Evolutionary conservation across 768 basidiomycete genomes (phyloP), one percentile per base, ranked within the genome.

Genomic region (Psilocybe subaeruginosa): DNA sequence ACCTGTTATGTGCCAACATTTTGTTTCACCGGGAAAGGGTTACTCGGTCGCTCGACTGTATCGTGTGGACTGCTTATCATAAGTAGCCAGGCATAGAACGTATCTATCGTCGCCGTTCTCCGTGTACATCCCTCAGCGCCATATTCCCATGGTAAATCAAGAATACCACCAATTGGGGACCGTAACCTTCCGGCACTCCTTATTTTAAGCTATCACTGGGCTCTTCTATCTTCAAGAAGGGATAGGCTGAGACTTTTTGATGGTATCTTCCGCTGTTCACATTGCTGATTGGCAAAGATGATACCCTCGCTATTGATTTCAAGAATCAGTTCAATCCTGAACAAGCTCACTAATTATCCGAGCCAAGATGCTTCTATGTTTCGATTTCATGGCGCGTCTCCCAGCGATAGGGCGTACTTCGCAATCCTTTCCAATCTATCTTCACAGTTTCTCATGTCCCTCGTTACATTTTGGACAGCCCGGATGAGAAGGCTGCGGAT

Each of bases 101-200:
- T 7, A 43, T 16, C n/a, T n/a, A 43, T 43, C n/a, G 4, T 43
- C 41, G n/a, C 41, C 41, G 37, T 14, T 8, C 37, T 39, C 37
- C 37, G 41, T 43, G 41, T 43, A 14, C n/a, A 43, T 12, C 0
- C 23, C n/a, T 43, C 41, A 14, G 14, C 14, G 41, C n/a, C 41
- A 43, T 43, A 43, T 51, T 58, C 58, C 35, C 59, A 60, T 60
- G 59, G 14, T 30, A 29, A 54, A 47, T 45, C 46, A 55, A 55
- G 47, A 55, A 55, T 43, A 46, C 3, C 46, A 12, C 46, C 35
- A 29, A 41, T 55, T 60, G 47, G 41, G 58, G 50, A 43, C 50
- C 23, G 31, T 30, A 49, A 49, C 37, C 41, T 31, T 29, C 48
- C 49, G 56, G 48, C 30, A 48, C 46, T 56, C 31, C 37, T 50